Evolutionary conservation across 768 basidiomycete genomes (phyloP).

Genomic region (Ramaria rubella): DNA sequence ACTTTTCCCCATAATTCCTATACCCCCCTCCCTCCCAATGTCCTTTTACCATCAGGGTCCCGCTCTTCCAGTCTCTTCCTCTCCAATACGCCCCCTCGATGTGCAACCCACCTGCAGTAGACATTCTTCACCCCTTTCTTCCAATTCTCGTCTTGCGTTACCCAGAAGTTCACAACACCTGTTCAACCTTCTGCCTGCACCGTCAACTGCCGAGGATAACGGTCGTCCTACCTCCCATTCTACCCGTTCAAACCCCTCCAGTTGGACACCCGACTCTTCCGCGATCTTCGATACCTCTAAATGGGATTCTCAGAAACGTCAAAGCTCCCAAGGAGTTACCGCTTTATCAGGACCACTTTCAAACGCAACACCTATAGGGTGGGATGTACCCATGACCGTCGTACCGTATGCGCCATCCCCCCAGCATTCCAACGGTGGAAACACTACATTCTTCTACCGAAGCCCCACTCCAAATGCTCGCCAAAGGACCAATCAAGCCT

Average conservation of each 20-base stretch:
- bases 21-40: not conserved
- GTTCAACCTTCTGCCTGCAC: not conserved
- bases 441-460: constrained; percentile 13
- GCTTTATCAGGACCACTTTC: not conserved
- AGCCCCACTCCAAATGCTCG: constrained; percentile 25
- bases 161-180: not conserved
- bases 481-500: constrained; percentile 43
- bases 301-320: not conserved
- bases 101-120: not conserved
- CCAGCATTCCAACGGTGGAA: not conserved
- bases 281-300: not conserved
- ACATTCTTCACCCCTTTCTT: not conserved
- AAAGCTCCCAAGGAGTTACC: not conserved
- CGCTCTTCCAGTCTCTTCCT: not conserved
- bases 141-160: not conserved
- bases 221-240: not conserved
- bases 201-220: not conserved
- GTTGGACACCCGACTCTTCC: not conserved
- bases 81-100: not conserved
- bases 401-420: not conserved
- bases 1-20: not conserved
- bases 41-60: not conserved
- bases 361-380: not conserved
- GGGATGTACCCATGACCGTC: not conserved
- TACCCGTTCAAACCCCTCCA: not conserved